These are phyloP conservation scores for Epichloe hybrida DNA, from an alignment of 2,329 filamentous ascomycete species.

Conservation along the genomic window DNA sequence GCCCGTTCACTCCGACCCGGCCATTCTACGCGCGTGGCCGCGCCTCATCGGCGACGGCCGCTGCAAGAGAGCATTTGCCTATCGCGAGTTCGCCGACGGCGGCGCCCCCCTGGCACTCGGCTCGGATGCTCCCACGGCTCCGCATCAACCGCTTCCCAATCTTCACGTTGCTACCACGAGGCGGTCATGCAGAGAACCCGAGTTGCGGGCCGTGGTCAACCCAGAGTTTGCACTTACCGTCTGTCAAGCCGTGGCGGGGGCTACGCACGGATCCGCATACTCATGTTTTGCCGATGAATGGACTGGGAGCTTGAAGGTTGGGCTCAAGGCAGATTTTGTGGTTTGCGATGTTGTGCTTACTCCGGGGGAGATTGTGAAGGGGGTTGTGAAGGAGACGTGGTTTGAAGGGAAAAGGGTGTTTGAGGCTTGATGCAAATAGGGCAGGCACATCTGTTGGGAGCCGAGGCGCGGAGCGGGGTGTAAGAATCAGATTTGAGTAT, in stretches of 20 bases:
- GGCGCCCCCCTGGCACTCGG: conserved; percentile 44
- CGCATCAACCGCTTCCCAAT: conserved; percentile 39
- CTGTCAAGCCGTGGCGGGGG: conserved; percentile 38
- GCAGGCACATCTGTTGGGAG: too few relatives aligned
- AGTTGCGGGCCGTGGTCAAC: conserved; percentile 30
- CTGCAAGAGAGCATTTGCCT: conserved; percentile 47
- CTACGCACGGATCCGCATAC: conserved; percentile 41
- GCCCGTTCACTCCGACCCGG: conserved; percentile 45
- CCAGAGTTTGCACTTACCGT: conserved; percentile 38
- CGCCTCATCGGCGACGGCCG: conserved; percentile 38
- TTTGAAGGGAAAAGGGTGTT: conserved; percentile 32
- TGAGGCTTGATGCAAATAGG: not conserved
- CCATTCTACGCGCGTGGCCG: conserved; percentile 48
- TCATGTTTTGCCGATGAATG: conserved; percentile 43
- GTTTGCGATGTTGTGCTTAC: conserved; percentile 36
- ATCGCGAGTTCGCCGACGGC: conserved; percentile 43
- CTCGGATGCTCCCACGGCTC: conserved; percentile 46
- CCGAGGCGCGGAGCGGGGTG: not conserved
- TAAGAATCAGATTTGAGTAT: not conserved
- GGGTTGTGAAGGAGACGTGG: conserved; percentile 37
- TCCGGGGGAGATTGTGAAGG: conserved; percentile 31
- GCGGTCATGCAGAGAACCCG: conserved; percentile 36
- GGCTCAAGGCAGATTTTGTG: conserved; percentile 44
- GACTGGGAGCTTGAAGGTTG: conserved; percentile 37
- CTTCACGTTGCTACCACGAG: conserved; percentile 46